Evolutionary conservation across 2,329 filamentous ascomycete genomes (phyloP).

Genomic region (Colletotrichum gigasporum): DNA sequence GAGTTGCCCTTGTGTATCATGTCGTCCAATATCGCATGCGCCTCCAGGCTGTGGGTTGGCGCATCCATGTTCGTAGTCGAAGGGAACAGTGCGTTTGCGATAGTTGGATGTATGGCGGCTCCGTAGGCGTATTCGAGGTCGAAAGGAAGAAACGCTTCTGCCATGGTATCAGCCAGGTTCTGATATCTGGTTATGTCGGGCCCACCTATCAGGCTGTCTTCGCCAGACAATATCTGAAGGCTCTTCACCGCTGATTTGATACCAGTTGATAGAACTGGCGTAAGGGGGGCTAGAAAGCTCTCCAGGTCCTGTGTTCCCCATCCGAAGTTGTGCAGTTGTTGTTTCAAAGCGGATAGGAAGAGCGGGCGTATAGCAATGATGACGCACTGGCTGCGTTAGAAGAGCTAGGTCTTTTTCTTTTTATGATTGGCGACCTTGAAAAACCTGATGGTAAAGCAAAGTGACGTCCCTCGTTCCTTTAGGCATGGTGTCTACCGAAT

Average conservation of each 20-base stretch:
- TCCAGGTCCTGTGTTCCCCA: constrained; percentile 41
- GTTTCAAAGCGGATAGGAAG: constrained; percentile 48
- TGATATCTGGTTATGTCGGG: too few relatives aligned
- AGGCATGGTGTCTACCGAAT: constrained; percentile 42
- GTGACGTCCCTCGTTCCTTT: constrained; percentile 48
- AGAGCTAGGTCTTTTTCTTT: too few relatives aligned
- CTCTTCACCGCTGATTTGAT: constrained; percentile 53
- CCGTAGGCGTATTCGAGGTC: constrained; percentile 49
- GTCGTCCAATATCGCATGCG: constrained; percentile 42
- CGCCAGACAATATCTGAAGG: constrained; percentile 46
- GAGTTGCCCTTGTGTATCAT: constrained; percentile 45
- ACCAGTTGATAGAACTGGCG: constrained; percentile 46
- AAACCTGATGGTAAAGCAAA: constrained; percentile 49
- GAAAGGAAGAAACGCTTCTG: constrained; percentile 49
- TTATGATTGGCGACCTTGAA: not conserved
- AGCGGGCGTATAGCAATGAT: constrained; percentile 50
- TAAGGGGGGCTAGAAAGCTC: constrained; percentile 40
- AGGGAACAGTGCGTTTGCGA: constrained; percentile 48
- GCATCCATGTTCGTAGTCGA: constrained; percentile 38
- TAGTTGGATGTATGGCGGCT: constrained; percentile 45
- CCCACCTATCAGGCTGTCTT: constrained; percentile 43
- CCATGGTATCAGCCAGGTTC: too few relatives aligned
- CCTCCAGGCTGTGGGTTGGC: constrained; percentile 35
- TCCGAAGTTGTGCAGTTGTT: constrained; percentile 42
- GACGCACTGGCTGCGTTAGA: constrained; percentile 42